Percentiles rank a stretch among this genome's conserved stretches.
phyloP scores from a whole-genome alignment of 495 filamentous ascomycete genomes.

The Penicillium parvum region DNA sequence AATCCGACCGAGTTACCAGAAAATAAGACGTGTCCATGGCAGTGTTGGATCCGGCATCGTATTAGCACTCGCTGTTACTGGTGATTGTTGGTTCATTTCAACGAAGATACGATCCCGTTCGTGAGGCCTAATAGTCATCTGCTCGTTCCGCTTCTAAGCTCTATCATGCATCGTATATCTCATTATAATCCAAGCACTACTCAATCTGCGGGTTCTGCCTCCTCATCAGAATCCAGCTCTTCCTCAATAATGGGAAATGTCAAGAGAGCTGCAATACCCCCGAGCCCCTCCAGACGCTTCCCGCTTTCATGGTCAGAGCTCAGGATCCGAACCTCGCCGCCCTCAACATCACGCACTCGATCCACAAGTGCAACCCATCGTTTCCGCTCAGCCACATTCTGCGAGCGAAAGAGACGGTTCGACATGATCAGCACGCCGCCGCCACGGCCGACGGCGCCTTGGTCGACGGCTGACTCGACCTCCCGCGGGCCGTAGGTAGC shows the following conservation, averaged over 20 bases:
- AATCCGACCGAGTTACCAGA: too few relatives aligned
- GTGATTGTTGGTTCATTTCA: too few relatives aligned
- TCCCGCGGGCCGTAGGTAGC: slow-evolving; percentile 90
- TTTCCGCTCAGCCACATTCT: slow-evolving; percentile 74
- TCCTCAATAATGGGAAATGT: slow-evolving; percentile 80
- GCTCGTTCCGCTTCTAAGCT: too few relatives aligned
- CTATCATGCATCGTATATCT: slow-evolving; percentile 6
- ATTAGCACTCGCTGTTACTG: too few relatives aligned
- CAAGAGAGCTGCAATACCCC: slow-evolving; percentile 83
- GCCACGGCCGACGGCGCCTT: slow-evolving; percentile 83
- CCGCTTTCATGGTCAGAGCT: slow-evolving; percentile 96
- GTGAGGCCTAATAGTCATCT: too few relatives aligned
- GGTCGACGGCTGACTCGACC: slow-evolving; percentile 79
- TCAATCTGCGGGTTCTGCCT: slow-evolving; percentile 10
- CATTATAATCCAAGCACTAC: neutral
- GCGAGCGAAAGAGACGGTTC: slow-evolving; percentile 77
- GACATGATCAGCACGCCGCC: slow-evolving; percentile 81
- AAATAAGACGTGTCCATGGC: too few relatives aligned
- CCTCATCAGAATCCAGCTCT: slow-evolving; percentile 38
- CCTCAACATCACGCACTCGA: slow-evolving; percentile 75
- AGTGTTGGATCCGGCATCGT: too few relatives aligned
- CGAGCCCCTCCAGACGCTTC: slow-evolving; percentile 74
- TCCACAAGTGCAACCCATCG: slow-evolving; percentile 85
- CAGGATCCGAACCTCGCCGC: slow-evolving; percentile 81
- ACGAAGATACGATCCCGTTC: too few relatives aligned